phyloP scores from a whole-genome alignment of 345 rosid genomes.

The Corymbia maculata region DNA sequence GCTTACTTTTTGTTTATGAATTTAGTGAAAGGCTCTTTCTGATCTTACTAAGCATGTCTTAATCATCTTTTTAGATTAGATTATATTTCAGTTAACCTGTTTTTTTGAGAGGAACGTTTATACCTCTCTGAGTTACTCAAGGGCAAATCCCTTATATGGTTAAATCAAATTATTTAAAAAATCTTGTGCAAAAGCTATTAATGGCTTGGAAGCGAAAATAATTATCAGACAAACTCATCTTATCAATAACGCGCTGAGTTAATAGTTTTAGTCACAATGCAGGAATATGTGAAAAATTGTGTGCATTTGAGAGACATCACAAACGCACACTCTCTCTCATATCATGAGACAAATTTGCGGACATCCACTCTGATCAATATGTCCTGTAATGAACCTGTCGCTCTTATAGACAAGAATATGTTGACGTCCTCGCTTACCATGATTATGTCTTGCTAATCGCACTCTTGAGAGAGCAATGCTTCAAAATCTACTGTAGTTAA shows the following conservation, averaged over 20 bases:
- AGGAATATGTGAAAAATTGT: too few species aligned
- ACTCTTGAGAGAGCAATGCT: background rate
- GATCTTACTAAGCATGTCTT: background rate
- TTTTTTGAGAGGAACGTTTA: background rate
- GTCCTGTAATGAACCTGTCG: too few species aligned
- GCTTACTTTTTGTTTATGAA: background rate
- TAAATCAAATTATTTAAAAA: background rate
- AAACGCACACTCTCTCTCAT: too few species aligned
- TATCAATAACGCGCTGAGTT: background rate
- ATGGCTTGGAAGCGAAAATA: background rate
- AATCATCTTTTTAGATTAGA: background rate
- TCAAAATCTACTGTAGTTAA: background rate
- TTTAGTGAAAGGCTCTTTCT: background rate
- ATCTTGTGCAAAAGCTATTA: background rate
- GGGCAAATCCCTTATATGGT: background rate
- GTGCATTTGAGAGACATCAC: too few species aligned
- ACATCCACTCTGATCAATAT: too few species aligned
- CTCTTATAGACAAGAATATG: too few species aligned
- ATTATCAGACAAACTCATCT: background rate
- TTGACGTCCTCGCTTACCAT: too few species aligned
- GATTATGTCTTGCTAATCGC: background rate
- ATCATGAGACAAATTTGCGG: too few species aligned
- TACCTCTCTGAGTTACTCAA: background rate
- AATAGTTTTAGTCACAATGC: background rate
- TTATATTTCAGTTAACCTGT: background rate